These are phyloP conservation scores for Tylopilus intermedius DNA, from an alignment of 768 basidiomycete species.

Conservation along the genomic window DNA sequence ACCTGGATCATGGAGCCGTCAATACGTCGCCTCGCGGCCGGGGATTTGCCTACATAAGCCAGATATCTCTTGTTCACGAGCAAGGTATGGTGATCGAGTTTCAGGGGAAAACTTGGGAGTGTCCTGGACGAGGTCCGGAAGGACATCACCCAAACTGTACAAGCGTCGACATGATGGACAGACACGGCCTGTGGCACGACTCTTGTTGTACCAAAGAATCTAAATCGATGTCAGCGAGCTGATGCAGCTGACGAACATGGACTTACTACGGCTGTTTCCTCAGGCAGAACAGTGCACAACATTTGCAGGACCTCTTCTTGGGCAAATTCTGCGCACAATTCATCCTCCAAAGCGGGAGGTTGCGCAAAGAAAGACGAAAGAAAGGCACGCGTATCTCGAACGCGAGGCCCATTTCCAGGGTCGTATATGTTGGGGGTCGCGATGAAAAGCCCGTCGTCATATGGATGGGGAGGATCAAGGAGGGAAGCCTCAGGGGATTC, in stretches of 20 bases:
- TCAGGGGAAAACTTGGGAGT: slow-evolving; percentile 13
- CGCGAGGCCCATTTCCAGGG: slow-evolving; percentile 75
- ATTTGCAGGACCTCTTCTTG: slow-evolving; percentile 72
- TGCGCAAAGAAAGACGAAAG: slow-evolving; percentile 63
- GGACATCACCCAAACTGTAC: slow-evolving; percentile 62
- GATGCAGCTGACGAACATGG: slow-evolving; percentile 35
- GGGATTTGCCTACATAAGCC: slow-evolving; percentile 58
- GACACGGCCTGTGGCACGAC: slow-evolving; percentile 60
- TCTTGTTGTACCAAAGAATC: slow-evolving; percentile 87
- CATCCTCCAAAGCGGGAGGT: slow-evolving; percentile 57
- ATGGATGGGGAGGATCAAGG: slow-evolving; percentile 1
- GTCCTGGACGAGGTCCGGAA: slow-evolving; percentile 44
- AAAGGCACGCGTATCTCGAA: slow-evolving; percentile 63
- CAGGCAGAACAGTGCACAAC: slow-evolving; percentile 62
- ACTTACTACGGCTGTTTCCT: slow-evolving; percentile 69
- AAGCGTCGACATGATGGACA: slow-evolving; percentile 76
- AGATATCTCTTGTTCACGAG: slow-evolving; percentile 65
- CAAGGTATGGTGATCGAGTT: slow-evolving; percentile 37
- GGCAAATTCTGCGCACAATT: slow-evolving; percentile 72
- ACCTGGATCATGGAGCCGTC: slow-evolving; percentile 39
- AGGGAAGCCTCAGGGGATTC: neutral
- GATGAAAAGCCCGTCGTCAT: slow-evolving; percentile 20
- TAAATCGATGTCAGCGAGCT: slow-evolving; percentile 22
- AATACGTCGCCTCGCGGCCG: neutral
- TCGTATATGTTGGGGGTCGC: slow-evolving; percentile 65